Base-by-base conservation (phyloP, 164 flowering plant species). In the Magnolia officinalis region DNA sequence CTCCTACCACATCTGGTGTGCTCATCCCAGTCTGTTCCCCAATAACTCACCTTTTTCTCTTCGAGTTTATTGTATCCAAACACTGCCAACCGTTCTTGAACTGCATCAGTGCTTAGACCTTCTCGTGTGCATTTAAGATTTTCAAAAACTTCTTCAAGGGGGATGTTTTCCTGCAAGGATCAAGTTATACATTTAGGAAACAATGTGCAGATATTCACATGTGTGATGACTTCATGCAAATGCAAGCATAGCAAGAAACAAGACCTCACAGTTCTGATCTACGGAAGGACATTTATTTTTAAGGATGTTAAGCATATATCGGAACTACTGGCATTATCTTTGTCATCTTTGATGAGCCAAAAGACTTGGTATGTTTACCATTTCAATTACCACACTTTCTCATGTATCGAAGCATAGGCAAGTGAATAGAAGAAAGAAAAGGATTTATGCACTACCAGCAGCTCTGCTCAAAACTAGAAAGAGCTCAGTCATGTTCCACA, bases 11-110 rank as follows among this genome's bases (percentile, higher is more conserved):
- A 55, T 11, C 61, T 55, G 4, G 18, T 55, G 61, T 5, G 45
- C 18, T 55, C 61, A 14, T 8, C 18, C 61, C 61, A 55, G 13
- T 16, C 13, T 55, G 18, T 55, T 37, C 61, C 2, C 2, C 16
- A 18, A 20, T 69, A 2, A 31, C 83, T 65, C 23, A 91, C 95
- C 90, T 86, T 84, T 73, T 85, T 91, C 83, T 91, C 96, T 80
- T 91, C 91, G 51, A 91, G 91, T 83, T 91, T 90, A 77, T 91
- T 91, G 78, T 84, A 84, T 8, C 96, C 94, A 77, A 89, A 91
- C 70, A 86, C 13, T n/a, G 82, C 83, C 77, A 91, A 64, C 49
- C 92, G 82, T 72, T 83, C 76, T 66, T 84, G 82, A 72, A 77
- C 90, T 63, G 79, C 90, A 45, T 84, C 87, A 58, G 84, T 65